phyloP scores from a whole-genome alignment of 2,329 filamentous ascomycete genomes.

The Amesomyces nigricolor region DNA sequence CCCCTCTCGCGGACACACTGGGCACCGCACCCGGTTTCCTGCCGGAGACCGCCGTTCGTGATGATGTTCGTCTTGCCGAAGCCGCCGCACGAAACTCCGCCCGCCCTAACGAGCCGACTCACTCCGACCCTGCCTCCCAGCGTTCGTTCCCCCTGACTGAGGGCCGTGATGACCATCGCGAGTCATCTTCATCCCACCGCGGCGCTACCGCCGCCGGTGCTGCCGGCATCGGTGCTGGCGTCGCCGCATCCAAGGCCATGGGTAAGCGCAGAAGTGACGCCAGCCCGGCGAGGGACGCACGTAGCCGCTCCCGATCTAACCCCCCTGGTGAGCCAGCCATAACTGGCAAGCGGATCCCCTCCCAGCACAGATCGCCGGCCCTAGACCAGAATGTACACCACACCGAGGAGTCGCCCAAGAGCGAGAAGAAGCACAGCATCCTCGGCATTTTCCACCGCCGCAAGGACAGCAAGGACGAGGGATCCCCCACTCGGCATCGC shows the following conservation, averaged over 20 bases:
- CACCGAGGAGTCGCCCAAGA: constrained; percentile 11
- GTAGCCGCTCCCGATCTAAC: neutral
- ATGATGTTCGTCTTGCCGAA: constrained; percentile 11
- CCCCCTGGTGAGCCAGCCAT: neutral
- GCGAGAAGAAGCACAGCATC: constrained; percentile 21
- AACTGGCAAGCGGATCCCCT: constrained; percentile 5
- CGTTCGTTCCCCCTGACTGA: constrained; percentile 16
- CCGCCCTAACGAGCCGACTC: neutral
- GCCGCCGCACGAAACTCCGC: neutral
- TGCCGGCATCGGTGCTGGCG: constrained; percentile 16
- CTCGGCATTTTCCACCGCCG: constrained; percentile 24
- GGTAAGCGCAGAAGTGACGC: neutral
- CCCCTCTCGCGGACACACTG: neutral
- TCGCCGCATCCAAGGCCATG: constrained; percentile 2
- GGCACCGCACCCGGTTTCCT: constrained; percentile 5
- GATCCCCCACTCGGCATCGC: neutral
- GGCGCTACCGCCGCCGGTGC: constrained; percentile 6
- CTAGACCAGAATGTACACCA: constrained; percentile 8
- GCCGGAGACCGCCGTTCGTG: constrained; percentile 7
- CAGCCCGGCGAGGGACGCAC: neutral
- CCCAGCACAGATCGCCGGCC: constrained; percentile 4
- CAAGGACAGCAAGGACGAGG: constrained; percentile 18
- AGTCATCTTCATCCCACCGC: neutral
- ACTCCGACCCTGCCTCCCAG: neutral
- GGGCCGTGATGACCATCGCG: neutral